Conservation (phyloP, 164 flowering plant genomes). For the Paratinospora sagittata region DNA sequence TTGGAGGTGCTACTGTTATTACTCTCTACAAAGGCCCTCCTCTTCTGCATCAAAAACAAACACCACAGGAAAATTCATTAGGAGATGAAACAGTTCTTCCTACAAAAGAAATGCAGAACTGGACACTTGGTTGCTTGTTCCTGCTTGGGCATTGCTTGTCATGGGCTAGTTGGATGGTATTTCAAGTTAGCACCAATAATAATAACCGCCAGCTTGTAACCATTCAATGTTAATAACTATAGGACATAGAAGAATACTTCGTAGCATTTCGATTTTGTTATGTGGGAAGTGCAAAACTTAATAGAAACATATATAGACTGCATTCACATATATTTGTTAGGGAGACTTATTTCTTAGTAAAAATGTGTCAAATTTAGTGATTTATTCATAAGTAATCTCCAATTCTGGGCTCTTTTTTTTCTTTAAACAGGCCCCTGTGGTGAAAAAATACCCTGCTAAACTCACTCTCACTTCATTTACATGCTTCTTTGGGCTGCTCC, state of each 20-base stretch:
- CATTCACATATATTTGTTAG: no score
- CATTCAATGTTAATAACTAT: no score
- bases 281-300: no score
- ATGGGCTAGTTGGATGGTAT: constrained; percentile 83
- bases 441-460: constrained; percentile 77
- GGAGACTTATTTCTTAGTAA: no score
- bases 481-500: constrained; percentile 72
- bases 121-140: constrained; percentile 69
- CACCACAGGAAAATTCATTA: constrained; percentile 7
- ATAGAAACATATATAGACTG: no score
- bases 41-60: constrained; percentile 26
- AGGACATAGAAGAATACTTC: no score
- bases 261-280: no score
- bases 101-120: constrained; percentile 35
- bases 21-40: constrained; percentile 70
- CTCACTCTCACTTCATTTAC: constrained; percentile 71
- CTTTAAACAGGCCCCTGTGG: constrained; percentile 54
- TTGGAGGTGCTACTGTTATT: constrained; percentile 67
- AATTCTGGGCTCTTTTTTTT: not conserved
- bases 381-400: no score
- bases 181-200: constrained; percentile 43
- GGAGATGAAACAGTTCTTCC: constrained; percentile 12
- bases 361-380: not conserved
- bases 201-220: not conserved
- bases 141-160: constrained; percentile 70